phyloP scores from a whole-genome alignment of 768 basidiomycete species.

The Boletus edulis region DNA sequence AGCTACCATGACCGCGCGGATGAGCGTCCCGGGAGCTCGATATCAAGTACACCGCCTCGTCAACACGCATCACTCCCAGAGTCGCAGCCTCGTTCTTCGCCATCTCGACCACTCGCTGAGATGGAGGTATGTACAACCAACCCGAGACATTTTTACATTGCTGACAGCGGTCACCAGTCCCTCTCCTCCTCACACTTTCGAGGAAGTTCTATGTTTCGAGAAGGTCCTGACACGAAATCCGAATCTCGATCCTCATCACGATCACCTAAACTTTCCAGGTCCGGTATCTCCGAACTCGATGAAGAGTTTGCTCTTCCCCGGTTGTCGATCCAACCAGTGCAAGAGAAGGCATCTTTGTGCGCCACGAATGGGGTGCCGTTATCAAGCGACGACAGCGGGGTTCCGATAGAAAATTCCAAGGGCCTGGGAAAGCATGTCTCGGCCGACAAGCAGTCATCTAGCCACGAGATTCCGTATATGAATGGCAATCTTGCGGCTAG shows the following conservation, averaged over 20 bases:
- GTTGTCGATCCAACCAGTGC: constrained; percentile 30
- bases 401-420: constrained; percentile 18
- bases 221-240: constrained; percentile 32
- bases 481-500: constrained; percentile 15
- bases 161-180: constrained; percentile 16
- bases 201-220: constrained; percentile 28
- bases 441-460: constrained; percentile 14
- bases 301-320: constrained; percentile 18
- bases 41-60: constrained; percentile 34
- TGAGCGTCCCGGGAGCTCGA: constrained; percentile 28
- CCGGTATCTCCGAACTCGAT: constrained; percentile 28
- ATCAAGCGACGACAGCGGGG: constrained; percentile 6
- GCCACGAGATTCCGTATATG: constrained; percentile 24
- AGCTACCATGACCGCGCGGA: constrained; percentile 25
- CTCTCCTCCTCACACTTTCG: constrained; percentile 24
- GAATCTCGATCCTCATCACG: constrained; percentile 50
- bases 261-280: constrained; percentile 40
- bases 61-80: constrained; percentile 11
- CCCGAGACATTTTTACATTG: background rate
- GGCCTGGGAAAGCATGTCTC: constrained; percentile 18
- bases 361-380: constrained; percentile 11
- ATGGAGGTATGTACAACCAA: constrained; percentile 2
- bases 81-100: constrained; percentile 22
- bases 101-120: constrained; percentile 17
- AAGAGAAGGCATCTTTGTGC: constrained; percentile 31